Evolutionary conservation across 371 early-diverging fungal species (phyloP).

Genomic region (Conidiobolus incongruus): DNA sequence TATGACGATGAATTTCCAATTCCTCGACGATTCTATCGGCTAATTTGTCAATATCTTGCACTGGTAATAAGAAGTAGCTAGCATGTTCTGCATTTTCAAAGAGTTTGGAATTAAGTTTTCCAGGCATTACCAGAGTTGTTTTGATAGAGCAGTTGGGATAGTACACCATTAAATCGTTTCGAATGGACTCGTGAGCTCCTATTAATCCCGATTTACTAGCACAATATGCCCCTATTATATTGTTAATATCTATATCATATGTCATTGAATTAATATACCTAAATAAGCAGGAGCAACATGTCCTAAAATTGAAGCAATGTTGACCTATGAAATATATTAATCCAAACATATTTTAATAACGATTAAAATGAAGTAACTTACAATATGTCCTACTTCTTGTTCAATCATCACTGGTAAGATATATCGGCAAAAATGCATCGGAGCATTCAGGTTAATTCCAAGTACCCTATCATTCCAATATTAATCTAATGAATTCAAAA

Average conservation of each 20-base stretch:
- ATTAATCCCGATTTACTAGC: conserved; percentile 27
- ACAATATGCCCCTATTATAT: conserved; percentile 18
- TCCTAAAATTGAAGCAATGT: conserved; percentile 19
- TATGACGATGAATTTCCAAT: neutral
- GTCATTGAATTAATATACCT: conserved; percentile 6
- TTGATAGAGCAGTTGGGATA: conserved; percentile 9
- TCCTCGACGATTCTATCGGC: neutral
- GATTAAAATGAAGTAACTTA: too few relatives aligned
- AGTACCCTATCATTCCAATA: conserved; percentile 12
- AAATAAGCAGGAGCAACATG: conserved; percentile 12
- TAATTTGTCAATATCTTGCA: neutral
- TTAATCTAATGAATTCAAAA: neutral
- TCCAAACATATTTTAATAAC: too few relatives aligned
- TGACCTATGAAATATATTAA: too few relatives aligned
- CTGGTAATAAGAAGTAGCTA: conserved; percentile 8
- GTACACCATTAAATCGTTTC: conserved; percentile 17
- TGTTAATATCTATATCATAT: too few relatives aligned
- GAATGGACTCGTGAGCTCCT: conserved; percentile 21
- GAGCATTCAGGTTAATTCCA: conserved; percentile 22
- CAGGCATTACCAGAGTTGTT: conserved; percentile 16
- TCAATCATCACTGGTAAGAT: conserved; percentile 22
- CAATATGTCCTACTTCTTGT: conserved; percentile 24
- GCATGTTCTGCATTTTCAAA: conserved; percentile 17
- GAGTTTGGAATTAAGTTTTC: conserved; percentile 22
- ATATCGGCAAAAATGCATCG: conserved; percentile 17